A percentile compares a stretch with the other conserved stretches of the same genome.
Conservation (phyloP, 306 rosid species). For the Ormosia semicastrata region DNA sequence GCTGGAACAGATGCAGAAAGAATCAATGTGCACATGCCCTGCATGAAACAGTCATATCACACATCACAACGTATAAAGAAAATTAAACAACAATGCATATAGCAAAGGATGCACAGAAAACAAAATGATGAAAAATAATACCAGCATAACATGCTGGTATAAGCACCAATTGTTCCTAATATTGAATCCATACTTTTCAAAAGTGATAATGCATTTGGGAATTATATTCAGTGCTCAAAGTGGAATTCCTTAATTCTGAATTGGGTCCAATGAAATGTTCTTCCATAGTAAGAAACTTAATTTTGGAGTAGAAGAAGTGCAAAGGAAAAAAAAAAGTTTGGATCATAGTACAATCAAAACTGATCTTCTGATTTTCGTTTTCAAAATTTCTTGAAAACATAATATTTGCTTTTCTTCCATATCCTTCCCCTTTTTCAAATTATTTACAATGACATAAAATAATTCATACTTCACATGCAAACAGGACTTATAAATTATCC, state of each 20-base stretch:
- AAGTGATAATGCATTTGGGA: conserved; percentile 7
- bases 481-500: not conserved
- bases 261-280: too few relatives aligned
- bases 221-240: not conserved
- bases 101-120: not conserved
- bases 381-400: not conserved
- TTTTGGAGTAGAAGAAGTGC: not conserved
- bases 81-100: not conserved
- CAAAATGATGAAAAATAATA: conserved; percentile 12
- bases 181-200: not conserved
- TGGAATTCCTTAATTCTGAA: not conserved
- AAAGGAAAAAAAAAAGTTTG: conserved; percentile 18
- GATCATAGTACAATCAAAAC: not conserved
- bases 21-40: conserved; percentile 97
- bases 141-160: not conserved
- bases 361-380: not conserved
- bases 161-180: not conserved
- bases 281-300: conserved; percentile 10
- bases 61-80: conserved; percentile 20
- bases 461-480: not conserved
- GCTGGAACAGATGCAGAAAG: conserved; percentile 83
- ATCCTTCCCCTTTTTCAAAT: conserved; percentile 4
- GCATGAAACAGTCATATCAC: conserved; percentile 31
- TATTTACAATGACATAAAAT: not conserved
- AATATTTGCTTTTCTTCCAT: not conserved